Conservation (phyloP, 2,329 filamentous ascomycete species). For the Chrysoporthe puriensis region DNA sequence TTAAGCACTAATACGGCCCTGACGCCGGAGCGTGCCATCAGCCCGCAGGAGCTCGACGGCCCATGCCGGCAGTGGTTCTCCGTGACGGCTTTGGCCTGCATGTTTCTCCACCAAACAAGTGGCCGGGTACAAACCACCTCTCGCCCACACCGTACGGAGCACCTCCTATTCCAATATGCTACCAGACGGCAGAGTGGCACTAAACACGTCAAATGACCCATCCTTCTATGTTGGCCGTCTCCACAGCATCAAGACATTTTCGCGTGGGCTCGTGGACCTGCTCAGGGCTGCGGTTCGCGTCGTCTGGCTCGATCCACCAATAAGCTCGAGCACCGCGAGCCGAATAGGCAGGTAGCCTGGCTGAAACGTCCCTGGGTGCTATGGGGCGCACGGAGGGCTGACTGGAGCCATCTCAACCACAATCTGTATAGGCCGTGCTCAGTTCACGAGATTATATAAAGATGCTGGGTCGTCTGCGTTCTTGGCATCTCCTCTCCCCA, state of each 20-base stretch:
- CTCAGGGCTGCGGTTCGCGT: not conserved
- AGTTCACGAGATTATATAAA: not conserved
- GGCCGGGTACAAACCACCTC: not conserved
- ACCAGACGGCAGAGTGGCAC: not conserved
- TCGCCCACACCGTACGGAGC: not conserved
- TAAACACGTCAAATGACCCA: not conserved
- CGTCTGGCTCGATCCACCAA: slow-evolving; percentile 8
- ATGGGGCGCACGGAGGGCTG: not conserved
- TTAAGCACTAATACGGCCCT: not conserved
- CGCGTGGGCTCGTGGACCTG: not conserved
- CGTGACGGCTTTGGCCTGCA: slow-evolving; percentile 3
- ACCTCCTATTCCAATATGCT: not conserved
- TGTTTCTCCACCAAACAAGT: slow-evolving; percentile 18
- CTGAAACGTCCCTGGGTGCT: slow-evolving; percentile 3
- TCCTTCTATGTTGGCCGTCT: not conserved
- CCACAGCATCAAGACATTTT: not conserved
- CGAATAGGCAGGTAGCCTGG: slow-evolving; percentile 5
- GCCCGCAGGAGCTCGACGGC: not conserved
- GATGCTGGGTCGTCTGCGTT: not conserved
- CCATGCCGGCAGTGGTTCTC: slow-evolving; percentile 5
- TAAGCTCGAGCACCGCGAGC: not conserved
- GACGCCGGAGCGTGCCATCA: slow-evolving; percentile 1
- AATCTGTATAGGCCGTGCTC: not conserved
- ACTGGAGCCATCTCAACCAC: not conserved
- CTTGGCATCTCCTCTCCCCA: not conserved